Evolutionary conservation across 768 basidiomycete genomes (phyloP).

Genomic region (Podaxis sp.): DNA sequence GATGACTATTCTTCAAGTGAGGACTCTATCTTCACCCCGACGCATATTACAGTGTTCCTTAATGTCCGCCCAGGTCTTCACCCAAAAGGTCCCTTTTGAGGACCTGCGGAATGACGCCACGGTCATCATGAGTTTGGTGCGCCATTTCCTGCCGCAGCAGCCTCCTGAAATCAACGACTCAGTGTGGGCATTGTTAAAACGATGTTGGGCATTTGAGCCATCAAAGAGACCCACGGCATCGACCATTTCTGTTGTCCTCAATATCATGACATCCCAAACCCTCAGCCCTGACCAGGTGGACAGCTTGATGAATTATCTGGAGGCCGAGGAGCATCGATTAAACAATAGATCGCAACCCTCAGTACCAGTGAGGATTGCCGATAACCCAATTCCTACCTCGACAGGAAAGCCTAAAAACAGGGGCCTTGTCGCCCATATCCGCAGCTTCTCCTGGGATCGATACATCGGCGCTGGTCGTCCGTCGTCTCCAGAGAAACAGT

Average conservation of each 20-base stretch:
- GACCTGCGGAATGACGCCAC: constrained; percentile 16
- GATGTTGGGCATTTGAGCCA: constrained; percentile 13
- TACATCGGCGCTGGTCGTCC: neutral
- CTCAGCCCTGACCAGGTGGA: neutral
- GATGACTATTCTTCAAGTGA: constrained; percentile 34
- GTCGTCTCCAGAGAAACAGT: neutral
- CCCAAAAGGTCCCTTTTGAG: constrained; percentile 15
- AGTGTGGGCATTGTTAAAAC: constrained; percentile 14
- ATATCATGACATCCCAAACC: neutral
- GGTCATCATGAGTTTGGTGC: constrained; percentile 13
- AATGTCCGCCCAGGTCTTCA: constrained; percentile 12
- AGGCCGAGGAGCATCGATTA: neutral
- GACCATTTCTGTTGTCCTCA: neutral
- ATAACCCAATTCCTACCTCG: neutral
- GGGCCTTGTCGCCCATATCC: neutral
- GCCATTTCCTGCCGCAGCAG: constrained; percentile 1
- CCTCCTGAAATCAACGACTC: constrained; percentile 9
- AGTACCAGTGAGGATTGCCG: neutral
- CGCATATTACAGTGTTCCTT: neutral
- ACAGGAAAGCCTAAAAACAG: neutral
- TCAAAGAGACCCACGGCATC: constrained; percentile 10
- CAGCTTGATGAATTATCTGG: neutral
- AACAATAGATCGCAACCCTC: neutral
- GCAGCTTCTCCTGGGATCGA: neutral
- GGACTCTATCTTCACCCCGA: neutral